Evolutionary conservation across 2,329 filamentous ascomycete species (phyloP).

Genomic region (Talaromyces sp.): DNA sequence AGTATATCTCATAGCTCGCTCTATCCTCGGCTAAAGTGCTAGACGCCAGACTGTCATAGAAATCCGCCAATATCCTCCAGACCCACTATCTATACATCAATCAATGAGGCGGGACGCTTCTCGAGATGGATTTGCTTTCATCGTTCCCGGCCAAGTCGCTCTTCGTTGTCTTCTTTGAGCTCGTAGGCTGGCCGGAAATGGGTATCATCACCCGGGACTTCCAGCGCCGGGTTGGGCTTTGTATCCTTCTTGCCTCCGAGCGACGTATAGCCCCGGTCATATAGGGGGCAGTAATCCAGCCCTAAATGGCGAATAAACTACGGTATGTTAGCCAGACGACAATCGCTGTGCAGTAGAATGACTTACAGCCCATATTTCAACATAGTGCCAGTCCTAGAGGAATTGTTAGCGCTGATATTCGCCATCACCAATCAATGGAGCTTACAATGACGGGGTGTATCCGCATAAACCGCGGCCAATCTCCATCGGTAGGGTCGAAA

Average conservation of each 20-base stretch:
- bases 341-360: not conserved
- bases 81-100: not conserved
- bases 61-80: not conserved
- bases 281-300: slow-evolving; percentile 80
- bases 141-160: slow-evolving; percentile 18
- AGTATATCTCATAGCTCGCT: not conserved
- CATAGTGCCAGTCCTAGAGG: slow-evolving; percentile 78
- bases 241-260: slow-evolving; percentile 90
- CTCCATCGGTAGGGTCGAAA: slow-evolving; percentile 83
- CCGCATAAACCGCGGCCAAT: slow-evolving; percentile 89
- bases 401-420: not conserved
- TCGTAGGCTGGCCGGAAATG: slow-evolving; percentile 20
- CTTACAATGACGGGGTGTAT: slow-evolving; percentile 76
- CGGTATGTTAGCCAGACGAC: not conserved
- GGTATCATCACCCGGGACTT: not conserved
- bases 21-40: not conserved
- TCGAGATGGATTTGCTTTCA: not conserved
- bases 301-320: slow-evolving; percentile 65
- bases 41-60: not conserved
- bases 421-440: not conserved
- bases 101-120: not conserved
- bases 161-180: slow-evolving; percentile 20
- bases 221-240: slow-evolving; percentile 67
- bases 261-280: slow-evolving; percentile 85
- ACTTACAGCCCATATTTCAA: slow-evolving; percentile 73